Percentiles rank a stretch among this genome's conserved stretches.
Conservation (phyloP, 306 rosid species). For the Gynostemma pentaphyllum region DNA sequence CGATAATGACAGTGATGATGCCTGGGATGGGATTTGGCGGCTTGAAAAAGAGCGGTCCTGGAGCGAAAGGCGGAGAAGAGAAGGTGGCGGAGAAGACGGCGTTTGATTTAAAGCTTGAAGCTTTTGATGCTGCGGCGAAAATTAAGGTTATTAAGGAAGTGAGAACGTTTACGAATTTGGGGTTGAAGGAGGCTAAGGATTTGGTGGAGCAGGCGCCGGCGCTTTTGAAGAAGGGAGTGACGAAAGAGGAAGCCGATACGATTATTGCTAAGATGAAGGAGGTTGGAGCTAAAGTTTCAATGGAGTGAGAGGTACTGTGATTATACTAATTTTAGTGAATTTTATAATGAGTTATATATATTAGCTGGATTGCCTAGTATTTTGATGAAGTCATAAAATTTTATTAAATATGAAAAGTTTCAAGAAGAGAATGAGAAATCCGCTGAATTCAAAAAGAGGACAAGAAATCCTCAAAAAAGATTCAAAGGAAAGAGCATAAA, state of each 20-base stretch:
- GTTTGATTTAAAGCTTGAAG: constrained; percentile 80
- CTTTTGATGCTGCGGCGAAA: constrained; percentile 63
- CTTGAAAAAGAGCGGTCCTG: constrained; percentile 32
- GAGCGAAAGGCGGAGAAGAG: constrained; percentile 30
- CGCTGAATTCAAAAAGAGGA: no score
- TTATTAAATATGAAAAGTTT: no score
- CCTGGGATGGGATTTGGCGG: constrained; percentile 63
- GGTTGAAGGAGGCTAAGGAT: constrained; percentile 96
- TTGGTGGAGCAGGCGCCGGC: constrained; percentile 88
- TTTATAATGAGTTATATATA: not conserved
- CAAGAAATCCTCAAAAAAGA: no score
- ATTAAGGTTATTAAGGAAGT: constrained; percentile 92
- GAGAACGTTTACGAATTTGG: constrained; percentile 74
- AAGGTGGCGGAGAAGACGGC: constrained; percentile 69
- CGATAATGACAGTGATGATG: constrained; percentile 66
- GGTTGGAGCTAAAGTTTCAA: constrained; percentile 72
- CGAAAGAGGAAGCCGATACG: constrained; percentile 74
- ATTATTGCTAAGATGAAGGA: constrained; percentile 81
- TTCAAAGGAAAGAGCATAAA: no score
- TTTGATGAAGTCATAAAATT: not conserved
- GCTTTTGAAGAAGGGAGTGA: constrained; percentile 78
- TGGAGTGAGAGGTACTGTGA: constrained; percentile 73
- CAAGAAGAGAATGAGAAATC: no score
- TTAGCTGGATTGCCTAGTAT: not conserved
- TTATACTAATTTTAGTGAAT: not conserved